Conservation (phyloP, 805 yeast species). For the Ogataea angusta region DNA sequence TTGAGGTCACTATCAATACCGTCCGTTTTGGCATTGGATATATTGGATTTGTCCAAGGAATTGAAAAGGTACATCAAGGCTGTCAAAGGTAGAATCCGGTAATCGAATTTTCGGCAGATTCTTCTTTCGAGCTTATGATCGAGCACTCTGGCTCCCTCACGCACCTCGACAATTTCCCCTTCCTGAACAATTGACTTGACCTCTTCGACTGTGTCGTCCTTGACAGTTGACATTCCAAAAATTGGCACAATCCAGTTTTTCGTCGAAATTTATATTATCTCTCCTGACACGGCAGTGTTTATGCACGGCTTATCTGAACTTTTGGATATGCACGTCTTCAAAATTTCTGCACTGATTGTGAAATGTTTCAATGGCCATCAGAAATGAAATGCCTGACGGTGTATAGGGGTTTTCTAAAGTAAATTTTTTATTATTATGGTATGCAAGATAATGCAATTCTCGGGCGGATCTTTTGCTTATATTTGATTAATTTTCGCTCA, state of each 20-base stretch:
- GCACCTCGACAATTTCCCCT: not conserved
- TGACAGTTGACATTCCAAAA: not conserved
- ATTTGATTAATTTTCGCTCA: no score
- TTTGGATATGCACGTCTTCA: not conserved
- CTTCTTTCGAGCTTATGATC: conserved; percentile 25
- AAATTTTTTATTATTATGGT: no score
- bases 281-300: not conserved
- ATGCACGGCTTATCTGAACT: not conserved
- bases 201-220: not conserved
- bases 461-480: not conserved
- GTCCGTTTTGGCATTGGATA: conserved; percentile 47
- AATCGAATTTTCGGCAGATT: conserved; percentile 40
- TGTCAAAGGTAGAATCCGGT: conserved; percentile 41
- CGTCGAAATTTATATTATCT: not conserved
- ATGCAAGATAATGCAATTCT: no score
- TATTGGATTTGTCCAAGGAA: conserved; percentile 47
- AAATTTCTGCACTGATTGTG: not conserved
- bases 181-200: not conserved
- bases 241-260: not conserved
- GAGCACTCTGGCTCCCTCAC: conserved; percentile 1
- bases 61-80: conserved; percentile 46
- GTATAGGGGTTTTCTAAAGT: no score
- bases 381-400: no score
- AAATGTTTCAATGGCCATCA: no score
- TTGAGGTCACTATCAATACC: conserved; percentile 41